These are phyloP conservation scores for Starmerella roubikii DNA, from an alignment of 805 yeast genomes.

Conservation along the genomic window DNA sequence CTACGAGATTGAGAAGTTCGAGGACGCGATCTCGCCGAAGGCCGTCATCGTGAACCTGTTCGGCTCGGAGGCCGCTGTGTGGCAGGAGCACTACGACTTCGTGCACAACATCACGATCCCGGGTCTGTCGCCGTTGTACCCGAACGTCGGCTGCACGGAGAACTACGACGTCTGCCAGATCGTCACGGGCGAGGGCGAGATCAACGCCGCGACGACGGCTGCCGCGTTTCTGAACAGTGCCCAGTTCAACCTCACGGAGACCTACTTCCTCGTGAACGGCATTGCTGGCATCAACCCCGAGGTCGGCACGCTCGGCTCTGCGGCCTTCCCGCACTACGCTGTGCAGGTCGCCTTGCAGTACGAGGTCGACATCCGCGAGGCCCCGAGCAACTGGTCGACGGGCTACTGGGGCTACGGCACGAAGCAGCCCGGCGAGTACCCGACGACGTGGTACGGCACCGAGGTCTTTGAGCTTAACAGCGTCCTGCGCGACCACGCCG, in stretches of 20 bases:
- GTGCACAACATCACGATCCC: conserved; percentile 45
- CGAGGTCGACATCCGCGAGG: conserved; percentile 40
- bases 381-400: conserved; percentile 37
- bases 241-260: conserved; percentile 41
- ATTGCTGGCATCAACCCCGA: conserved; percentile 53
- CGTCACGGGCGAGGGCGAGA: conserved; percentile 58
- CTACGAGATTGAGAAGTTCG: conserved; percentile 8
- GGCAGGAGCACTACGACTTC: conserved; percentile 38
- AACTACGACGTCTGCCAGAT: conserved; percentile 44
- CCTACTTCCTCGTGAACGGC: conserved; percentile 52
- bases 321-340: conserved; percentile 45
- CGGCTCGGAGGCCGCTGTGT: conserved; percentile 37
- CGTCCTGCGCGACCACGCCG: conserved; percentile 44
- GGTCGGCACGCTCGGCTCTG: conserved; percentile 45
- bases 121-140: conserved; percentile 51
- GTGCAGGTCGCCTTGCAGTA: conserved; percentile 49
- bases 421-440: conserved; percentile 36
- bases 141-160: conserved; percentile 40
- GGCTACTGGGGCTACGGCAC: conserved; percentile 49
- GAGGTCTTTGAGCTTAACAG: conserved; percentile 53
- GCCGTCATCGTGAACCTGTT: conserved; percentile 46
- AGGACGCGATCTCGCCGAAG: conserved; percentile 31
- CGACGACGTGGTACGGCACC: conserved; percentile 45
- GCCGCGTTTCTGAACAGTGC: conserved; percentile 43
- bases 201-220: conserved; percentile 49